Base-by-base conservation (phyloP, 345 rosid genomes). In the Psidium friedrichsthalianum region DNA sequence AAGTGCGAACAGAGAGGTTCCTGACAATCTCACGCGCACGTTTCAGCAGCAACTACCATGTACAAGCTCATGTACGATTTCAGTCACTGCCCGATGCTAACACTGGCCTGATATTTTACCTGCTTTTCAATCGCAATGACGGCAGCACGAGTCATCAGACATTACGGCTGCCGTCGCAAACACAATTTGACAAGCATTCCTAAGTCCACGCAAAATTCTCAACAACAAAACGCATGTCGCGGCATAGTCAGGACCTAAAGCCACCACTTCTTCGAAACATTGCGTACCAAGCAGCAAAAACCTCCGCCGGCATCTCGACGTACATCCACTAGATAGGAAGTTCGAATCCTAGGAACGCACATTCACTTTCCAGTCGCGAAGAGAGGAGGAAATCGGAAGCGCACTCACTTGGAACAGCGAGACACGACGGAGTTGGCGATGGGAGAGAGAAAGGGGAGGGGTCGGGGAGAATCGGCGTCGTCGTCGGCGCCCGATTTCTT, bases 371-470 rank as follows among this genome's bases (percentile, higher is more conserved):
- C 25, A 36, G 52, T 13, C 27, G 40, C 84, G 42, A 42, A 36
- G 5, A 56, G 56, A 49, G 25, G 47, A 42, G n/a, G 20, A 22
- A n/a, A 82, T 44, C 40, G 83, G 29, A 49, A 82, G 58, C 44
- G 21, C 42, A 83, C 78, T 86, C 90, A 93, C 99, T 89, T 92
- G 90, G 98, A 93, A 87, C 96, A 95, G 88, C 98, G 97, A 78
- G 92, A 86, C 89, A 95, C 98, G 88, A 97, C 98, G 87, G 98
- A 93, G 86, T 97, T 95, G 76, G 98, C 98, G 88, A 95, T 89
- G 56, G 91, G 84, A 55, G 98, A 95, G 88, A 95, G 96, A 90
- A 93, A 96, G 82, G 98, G 98, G 58, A 97, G 91, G 27, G 93
- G 92, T 85, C 85, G 88, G 40, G 94, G 95, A 51, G 97, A 94